Conservation (phyloP, 202 grass and related monocot species). For the Panicum virgatum region DNA sequence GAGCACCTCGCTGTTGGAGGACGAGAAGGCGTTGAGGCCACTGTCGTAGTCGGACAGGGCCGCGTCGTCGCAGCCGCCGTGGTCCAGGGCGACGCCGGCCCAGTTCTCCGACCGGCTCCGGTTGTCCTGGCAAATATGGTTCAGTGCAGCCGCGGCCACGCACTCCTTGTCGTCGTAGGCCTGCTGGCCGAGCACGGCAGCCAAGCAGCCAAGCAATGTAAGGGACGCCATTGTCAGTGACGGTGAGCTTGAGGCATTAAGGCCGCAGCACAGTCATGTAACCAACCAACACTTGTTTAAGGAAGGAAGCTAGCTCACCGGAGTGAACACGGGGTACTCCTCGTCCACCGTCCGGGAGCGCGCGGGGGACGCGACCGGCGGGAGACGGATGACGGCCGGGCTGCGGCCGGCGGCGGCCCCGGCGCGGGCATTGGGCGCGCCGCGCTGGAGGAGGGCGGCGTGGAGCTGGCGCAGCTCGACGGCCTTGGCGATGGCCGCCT, state of each 20-base stretch:
- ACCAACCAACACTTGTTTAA: neutral
- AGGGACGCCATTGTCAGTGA: neutral
- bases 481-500: constrained; percentile 77
- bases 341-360: constrained; percentile 47
- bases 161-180: constrained; percentile 61
- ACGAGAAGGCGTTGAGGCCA: constrained; percentile 48
- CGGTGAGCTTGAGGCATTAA: neutral
- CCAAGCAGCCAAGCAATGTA: neutral
- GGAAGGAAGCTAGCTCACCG: constrained; percentile 53
- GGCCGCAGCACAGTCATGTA: neutral
- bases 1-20: constrained; percentile 65
- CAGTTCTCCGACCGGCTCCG: constrained; percentile 85
- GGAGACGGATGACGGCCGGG: constrained; percentile 65
- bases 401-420: constrained; percentile 34
- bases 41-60: constrained; percentile 48
- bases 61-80: constrained; percentile 46
- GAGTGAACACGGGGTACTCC: constrained; percentile 89
- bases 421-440: constrained; percentile 30
- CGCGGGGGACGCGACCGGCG: constrained; percentile 58
- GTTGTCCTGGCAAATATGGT: constrained; percentile 65
- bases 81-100: constrained; percentile 51
- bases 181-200: constrained; percentile 41
- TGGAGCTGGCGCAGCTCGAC: constrained; percentile 88
- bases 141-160: constrained; percentile 28
- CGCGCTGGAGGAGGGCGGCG: constrained; percentile 77